Evolutionary conservation across 305 asterid genomes (phyloP).

Genomic region (Plantago coronopus): DNA sequence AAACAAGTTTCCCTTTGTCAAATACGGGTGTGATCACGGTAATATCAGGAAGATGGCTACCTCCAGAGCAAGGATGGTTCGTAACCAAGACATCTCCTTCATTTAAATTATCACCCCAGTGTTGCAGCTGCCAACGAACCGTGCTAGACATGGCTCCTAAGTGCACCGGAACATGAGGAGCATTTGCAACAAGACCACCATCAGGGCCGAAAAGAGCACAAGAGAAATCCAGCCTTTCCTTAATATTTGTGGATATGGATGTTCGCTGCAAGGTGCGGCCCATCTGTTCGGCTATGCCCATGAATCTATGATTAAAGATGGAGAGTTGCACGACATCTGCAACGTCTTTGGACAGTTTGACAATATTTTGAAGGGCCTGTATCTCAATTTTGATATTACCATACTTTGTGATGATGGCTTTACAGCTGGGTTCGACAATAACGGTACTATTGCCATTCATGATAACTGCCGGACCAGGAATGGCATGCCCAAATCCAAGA

Average conservation of each 20-base stretch:
- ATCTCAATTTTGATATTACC: conserved; percentile 82
- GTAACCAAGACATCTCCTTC: conserved; percentile 93
- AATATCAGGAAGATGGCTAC: conserved; percentile 95
- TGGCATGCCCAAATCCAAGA: conserved; percentile 53
- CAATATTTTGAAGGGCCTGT: conserved; percentile 32
- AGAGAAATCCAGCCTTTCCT: conserved; percentile 91
- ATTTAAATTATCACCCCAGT: conserved; percentile 69
- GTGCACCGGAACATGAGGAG: conserved; percentile 98
- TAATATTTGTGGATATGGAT: conserved; percentile 88
- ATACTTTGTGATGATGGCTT: conserved; percentile 62
- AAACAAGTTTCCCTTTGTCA: conserved; percentile 62
- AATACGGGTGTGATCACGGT: conserved; percentile 91
- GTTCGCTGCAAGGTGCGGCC: conserved; percentile 96
- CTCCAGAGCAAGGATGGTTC: conserved; percentile 95
- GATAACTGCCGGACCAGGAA: conserved; percentile 78
- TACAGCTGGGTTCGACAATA: conserved; percentile 79
- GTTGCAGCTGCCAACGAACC: conserved; percentile 78
- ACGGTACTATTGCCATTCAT: conserved; percentile 97
- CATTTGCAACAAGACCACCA: conserved; percentile 95
- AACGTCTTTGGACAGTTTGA: conserved; percentile 53
- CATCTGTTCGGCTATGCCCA: conserved; percentile 99
- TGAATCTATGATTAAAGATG: conserved; percentile 86
- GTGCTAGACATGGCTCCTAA: conserved; percentile 99
- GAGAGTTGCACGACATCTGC: conserved; percentile 98
- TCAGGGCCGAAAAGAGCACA: conserved; percentile 97